These are phyloP conservation scores for Niebla homalea DNA, from an alignment of 495 filamentous ascomycete species.

Conservation along the genomic window DNA sequence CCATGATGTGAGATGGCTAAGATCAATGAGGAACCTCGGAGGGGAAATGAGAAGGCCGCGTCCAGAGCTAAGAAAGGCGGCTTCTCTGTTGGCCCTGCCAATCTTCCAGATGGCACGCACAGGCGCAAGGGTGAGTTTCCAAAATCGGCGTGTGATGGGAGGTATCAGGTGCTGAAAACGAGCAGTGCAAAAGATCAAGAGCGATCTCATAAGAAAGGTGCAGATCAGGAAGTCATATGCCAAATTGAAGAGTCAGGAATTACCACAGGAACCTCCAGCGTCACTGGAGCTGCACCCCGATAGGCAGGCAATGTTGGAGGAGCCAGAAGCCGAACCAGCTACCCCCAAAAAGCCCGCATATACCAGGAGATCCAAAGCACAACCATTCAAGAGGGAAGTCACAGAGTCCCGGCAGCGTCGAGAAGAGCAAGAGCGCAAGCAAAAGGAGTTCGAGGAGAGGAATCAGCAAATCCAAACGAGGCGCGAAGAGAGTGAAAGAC, in stretches of 20 bases:
- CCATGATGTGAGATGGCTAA: not conserved
- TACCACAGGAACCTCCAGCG: conserved; percentile 20
- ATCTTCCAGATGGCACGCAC: conserved; percentile 86
- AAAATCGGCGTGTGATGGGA: not conserved
- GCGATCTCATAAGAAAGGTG: conserved; percentile 78
- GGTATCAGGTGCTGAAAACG: not conserved
- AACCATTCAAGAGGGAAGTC: conserved; percentile 65
- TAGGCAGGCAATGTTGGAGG: conserved; percentile 53
- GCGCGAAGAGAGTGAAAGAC: conserved; percentile 47
- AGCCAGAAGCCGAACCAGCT: conserved; percentile 21
- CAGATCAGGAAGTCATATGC: conserved; percentile 89
- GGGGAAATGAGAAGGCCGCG: conserved; percentile 4
- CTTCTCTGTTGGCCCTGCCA: conserved; percentile 76
- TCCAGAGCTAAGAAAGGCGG: conserved; percentile 44
- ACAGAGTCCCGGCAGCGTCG: conserved; percentile 53
- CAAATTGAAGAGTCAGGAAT: conserved; percentile 61
- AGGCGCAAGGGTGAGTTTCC: conserved; percentile 61
- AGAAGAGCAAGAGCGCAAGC: conserved; percentile 48
- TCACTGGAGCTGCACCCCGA: conserved; percentile 56
- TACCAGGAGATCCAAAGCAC: conserved; percentile 38
- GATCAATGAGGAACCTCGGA: not conserved
- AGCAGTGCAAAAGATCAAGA: conserved; percentile 82
- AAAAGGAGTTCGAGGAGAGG: conserved; percentile 41
- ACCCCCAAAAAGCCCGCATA: conserved; percentile 19
- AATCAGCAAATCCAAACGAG: conserved; percentile 32